Evolutionary conservation across 2,329 filamentous ascomycete genomes (phyloP), one percentile per base, ranked within the genome.

Genomic region (Claviceps citrina): DNA sequence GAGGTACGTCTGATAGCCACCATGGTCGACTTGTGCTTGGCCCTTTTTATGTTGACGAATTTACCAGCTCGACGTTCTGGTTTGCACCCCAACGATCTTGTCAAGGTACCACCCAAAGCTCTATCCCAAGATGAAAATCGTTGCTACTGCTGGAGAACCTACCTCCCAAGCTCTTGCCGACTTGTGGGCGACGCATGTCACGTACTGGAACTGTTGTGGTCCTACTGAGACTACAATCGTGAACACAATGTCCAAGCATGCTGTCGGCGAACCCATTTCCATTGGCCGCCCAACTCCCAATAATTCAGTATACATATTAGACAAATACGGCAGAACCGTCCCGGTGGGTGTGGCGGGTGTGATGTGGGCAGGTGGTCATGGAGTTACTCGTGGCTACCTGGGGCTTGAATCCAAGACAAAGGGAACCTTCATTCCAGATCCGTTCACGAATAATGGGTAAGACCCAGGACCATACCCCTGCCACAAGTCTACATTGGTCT

Each of bases 221-320:
- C 71, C 73, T 1, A 75, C 73, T 0, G 73, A 77, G 50, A 69
- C 71, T 12, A 76, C 68, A 1, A 72, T 76, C 38, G 62, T 76
- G 39, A 75, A 76, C 52, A 72, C 71, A 5, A 69, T 70, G 54
- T 65, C 70, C 39, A 57, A 58, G 30, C 71, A 76, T 48, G 49
- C 56, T 15, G 56, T 60, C 0, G 68, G 69, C 2, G 52, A 57
- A 27, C 54, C 57, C 2, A 51, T 76, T 3, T 67, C 70, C 0
- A 75, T 76, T 44, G 73, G 73, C 5, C 60, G 51, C 25, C 71
- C 71, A 0, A 67, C 69, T 1, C 69, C 72, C 3, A 76, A 76
- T 51, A 76, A 70, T 24, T 67, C 54, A 13, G 64, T 73, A 12
- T 73, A 74, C 46, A 61, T 76, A 19, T 56, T 76, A 12, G 66